Percentiles rank a stretch among this genome's conserved stretches.
phyloP scores from a whole-genome alignment of 2,329 filamentous ascomycete genomes.

The Fusarium sp. region DNA sequence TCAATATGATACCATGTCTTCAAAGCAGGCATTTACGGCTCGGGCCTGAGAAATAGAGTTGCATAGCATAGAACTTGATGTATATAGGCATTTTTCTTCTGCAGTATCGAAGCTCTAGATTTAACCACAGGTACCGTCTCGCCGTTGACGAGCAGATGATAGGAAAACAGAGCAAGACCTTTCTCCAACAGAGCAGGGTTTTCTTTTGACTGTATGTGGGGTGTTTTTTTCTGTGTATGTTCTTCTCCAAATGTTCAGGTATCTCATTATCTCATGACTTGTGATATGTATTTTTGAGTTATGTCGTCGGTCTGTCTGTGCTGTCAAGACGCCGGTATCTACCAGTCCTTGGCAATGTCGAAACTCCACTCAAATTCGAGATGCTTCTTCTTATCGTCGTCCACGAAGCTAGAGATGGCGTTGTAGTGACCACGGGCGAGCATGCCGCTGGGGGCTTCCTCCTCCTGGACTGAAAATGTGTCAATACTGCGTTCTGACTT shows the following conservation, averaged over 20 bases:
- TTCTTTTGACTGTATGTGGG: constrained; percentile 26
- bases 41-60: constrained; percentile 29
- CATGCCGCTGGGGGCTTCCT: constrained; percentile 93
- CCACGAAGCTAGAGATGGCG: constrained; percentile 88
- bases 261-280: constrained; percentile 47
- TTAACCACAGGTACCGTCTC: constrained; percentile 25
- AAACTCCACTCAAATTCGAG: constrained; percentile 96
- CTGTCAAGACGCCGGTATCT: constrained; percentile 44
- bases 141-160: constrained; percentile 31
- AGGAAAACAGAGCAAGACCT: constrained; percentile 36
- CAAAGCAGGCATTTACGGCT: constrained; percentile 29
- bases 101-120: constrained; percentile 26
- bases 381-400: constrained; percentile 93
- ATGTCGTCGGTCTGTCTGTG: constrained; percentile 15
- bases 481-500: neutral
- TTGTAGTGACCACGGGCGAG: constrained; percentile 90
- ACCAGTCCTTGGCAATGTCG: constrained; percentile 97
- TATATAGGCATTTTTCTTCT: constrained; percentile 37
- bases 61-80: constrained; percentile 45
- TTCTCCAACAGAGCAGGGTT: constrained; percentile 20
- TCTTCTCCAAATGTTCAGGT: constrained; percentile 41
- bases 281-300: constrained; percentile 34
- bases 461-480: constrained; percentile 75
- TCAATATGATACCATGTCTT: constrained; percentile 44
- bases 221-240: constrained; percentile 28